These are phyloP conservation scores for Pisolithus albus DNA, from an alignment of 768 basidiomycete species.

Conservation along the genomic window DNA sequence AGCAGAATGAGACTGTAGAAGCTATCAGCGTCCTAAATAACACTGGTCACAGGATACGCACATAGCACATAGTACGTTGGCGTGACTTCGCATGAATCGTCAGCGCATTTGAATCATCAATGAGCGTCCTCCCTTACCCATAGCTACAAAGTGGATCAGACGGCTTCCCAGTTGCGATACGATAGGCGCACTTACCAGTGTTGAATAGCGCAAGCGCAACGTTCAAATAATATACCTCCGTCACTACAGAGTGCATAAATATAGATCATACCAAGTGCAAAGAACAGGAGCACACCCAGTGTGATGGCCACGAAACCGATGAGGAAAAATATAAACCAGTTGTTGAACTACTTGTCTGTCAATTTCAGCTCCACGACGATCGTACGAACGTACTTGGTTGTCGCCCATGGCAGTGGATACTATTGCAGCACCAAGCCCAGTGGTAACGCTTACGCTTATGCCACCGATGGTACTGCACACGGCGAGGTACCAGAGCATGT, in stretches of 20 bases:
- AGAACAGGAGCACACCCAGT: constrained; percentile 46
- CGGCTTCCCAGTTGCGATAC: background rate
- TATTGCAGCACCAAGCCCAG: constrained; percentile 88
- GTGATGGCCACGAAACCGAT: constrained; percentile 79
- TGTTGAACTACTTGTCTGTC: constrained; percentile 59
- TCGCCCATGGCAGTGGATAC: constrained; percentile 69
- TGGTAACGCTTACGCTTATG: constrained; percentile 89
- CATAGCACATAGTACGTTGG: constrained; percentile 86
- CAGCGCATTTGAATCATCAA: constrained; percentile 3
- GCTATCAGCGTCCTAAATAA: background rate
- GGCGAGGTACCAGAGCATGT: constrained; percentile 91
- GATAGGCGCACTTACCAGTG: constrained; percentile 47
- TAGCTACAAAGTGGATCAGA: constrained; percentile 35
- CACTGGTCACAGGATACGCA: constrained; percentile 29
- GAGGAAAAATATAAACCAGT: constrained; percentile 89
- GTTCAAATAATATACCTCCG: constrained; percentile 93
- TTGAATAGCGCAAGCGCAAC: constrained; percentile 95
- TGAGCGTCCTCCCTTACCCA: constrained; percentile 43
- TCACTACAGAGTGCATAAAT: constrained; percentile 39
- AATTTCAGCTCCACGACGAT: background rate
- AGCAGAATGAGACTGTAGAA: constrained; percentile 69
- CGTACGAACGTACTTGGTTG: constrained; percentile 53
- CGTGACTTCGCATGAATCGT: constrained; percentile 48
- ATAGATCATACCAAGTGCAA: background rate
- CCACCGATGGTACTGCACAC: constrained; percentile 98